Base-by-base conservation (phyloP, 2,329 filamentous ascomycete genomes). In the Metarhizium sp. region DNA sequence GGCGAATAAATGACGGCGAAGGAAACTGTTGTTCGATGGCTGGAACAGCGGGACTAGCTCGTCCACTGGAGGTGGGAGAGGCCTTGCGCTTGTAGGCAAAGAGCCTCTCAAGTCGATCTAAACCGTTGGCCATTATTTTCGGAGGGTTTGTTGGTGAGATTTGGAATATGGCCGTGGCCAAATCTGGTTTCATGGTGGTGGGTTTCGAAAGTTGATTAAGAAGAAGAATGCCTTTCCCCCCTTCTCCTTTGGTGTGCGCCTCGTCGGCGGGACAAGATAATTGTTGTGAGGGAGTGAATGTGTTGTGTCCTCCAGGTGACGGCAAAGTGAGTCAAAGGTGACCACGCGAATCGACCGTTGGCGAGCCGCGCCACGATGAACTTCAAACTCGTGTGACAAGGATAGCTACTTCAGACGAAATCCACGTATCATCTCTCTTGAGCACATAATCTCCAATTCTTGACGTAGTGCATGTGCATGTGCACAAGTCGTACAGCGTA, bases 1-100 rank as follows among this genome's bases (percentile, higher is more conserved):
- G 81, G 49, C 78, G 73, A 58, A 84, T 79, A 60, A 80, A 84
- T 1, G 78, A 79, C 6, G 78, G 74, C 20, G 72, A 72, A 4
- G 78, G 78, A 58, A 80, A 81, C 51, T 71, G 67, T 52, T 69
- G 70, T 52, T 66, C 70, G 29, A 63, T 52, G 8, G 64, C 54
- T 34, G 60, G 60, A 16, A 58, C 52, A 32, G 56, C 56, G 54
- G 62, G 62, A 46, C 55, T 63, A 43, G 57, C 58, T 54, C 63
- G 59, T 53, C 60, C 62, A 52, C 56, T 63, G 47, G 61, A 58
- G 36, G 64, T 64, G 11, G 61, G 57, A 16, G 67, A 68, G 38
- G 62, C 59, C 59, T 71, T 73, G 54, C 69, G 69, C 62, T 73
- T 80, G 54, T 67, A 65, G 54, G 72, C 72, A 64, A 83, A 82